Base-by-base conservation (phyloP, 768 basidiomycete genomes). In the Pleurotus tuoliensis region DNA sequence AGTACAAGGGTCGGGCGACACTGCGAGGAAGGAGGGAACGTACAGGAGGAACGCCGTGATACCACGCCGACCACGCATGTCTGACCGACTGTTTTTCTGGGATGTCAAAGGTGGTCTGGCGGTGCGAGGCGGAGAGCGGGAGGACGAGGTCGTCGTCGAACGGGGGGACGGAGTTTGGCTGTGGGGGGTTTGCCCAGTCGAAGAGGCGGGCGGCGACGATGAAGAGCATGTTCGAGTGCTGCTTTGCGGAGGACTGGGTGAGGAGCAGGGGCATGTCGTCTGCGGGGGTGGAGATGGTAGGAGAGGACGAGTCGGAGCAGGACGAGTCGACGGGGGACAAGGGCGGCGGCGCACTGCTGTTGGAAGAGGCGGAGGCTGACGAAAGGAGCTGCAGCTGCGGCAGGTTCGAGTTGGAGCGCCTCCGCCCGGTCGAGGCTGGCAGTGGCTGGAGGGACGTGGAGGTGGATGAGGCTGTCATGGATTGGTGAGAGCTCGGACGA, bases 321-420 rank as follows among this genome's bases (percentile, higher is more conserved):
- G 58, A 41, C 40, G 54, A 15, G 43, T 59, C 44, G 54, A 58
- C 44, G 49, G 55, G 55, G 45, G 34, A 49, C 53, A 54, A 55
- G 55, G 55, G 24, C 37, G 54, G 37, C 11, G 58, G 54, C 55
- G 52, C 64, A 60, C 4, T 60, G 47, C 41, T 20, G 20, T 2
- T 24, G 43, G 60, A 62, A 44, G 63, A 64, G 49, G 43, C 7
- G 55, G 34, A 58, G 60, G 56, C 48, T 66, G 58, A 25, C 54
- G 69, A 67, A 34, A 57, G 52, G 41, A 59, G 25, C 49, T 75
- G 69, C 47, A 83, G 70, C 73, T 76, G 13, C 79, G 79, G 57
- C 73, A 74, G 8, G 82, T 83, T 13, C 80, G 78, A 58, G 82
- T 76, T 56, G 82, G 75, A 41, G 82, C 84, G 48, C 84, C 77